Evolutionary conservation across 257 asterid genomes (phyloP).

Genomic region (Ophiorrhiza pumila): DNA sequence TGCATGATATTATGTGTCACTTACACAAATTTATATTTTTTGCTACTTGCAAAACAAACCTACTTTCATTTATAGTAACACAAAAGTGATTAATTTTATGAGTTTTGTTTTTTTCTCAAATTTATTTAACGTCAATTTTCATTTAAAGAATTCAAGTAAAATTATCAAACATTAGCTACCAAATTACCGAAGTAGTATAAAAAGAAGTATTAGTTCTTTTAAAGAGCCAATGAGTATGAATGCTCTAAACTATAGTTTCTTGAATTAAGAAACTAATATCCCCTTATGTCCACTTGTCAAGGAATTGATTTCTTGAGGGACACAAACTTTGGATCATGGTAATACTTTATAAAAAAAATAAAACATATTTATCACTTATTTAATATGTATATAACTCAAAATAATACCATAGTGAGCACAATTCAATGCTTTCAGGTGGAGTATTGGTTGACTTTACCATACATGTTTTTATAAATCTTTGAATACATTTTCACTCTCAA

Average conservation of each 20-base stretch:
- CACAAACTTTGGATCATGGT: background rate
- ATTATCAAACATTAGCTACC: too few relatives aligned
- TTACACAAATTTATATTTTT: background rate
- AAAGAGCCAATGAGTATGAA: background rate
- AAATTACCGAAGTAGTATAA: background rate
- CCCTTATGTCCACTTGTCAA: background rate
- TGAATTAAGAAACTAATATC: background rate
- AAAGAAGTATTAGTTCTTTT: background rate
- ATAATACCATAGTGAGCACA: background rate
- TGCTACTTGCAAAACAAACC: background rate
- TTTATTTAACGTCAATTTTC: too few relatives aligned
- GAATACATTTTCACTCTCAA: background rate
- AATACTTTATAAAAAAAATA: background rate
- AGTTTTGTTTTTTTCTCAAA: background rate
- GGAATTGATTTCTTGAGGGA: background rate
- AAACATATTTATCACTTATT: background rate
- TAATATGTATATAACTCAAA: background rate
- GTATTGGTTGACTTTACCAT: background rate
- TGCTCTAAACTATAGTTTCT: background rate
- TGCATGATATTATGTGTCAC: too few relatives aligned
- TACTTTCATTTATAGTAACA: background rate
- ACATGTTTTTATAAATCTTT: background rate
- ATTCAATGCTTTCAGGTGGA: background rate
- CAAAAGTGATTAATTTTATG: background rate
- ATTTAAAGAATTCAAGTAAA: background rate